Base-by-base conservation (phyloP, 805 yeast genomes). In the Kluyveromyces lactis region DNA sequence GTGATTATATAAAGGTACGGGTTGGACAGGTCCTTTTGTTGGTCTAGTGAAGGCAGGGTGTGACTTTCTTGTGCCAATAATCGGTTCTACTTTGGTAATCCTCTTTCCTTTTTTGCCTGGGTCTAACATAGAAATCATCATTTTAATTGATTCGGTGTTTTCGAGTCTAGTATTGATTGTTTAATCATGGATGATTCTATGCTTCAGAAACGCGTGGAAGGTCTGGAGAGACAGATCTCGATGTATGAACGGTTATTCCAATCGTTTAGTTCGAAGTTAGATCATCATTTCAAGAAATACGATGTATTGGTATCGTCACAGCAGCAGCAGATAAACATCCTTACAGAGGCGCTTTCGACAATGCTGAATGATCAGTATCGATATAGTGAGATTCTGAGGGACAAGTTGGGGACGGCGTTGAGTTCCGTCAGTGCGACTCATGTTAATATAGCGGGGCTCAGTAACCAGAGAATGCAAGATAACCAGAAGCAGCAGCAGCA, bases 161-260 rank as follows among this genome's bases (percentile, higher is more conserved):
- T n/a, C n/a, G n/a, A n/a, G n/a, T n/a, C n/a, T n/a, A n/a, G n/a
- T n/a, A n/a, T n/a, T n/a, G n/a, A n/a, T n/a, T n/a, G n/a, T n/a
- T n/a, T 9, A 9, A 21, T 9, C 24, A 36, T 29, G 42, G 43
- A 44, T 17, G 41, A 40, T 12, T 28, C 40, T 4, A 39, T 43
- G 27, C 29, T 47, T 30, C 43, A 38, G n/a, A 45, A 44, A 18
- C 48, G 60, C 18, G 43, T 58, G n/a, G 45, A 44, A 5, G 56
- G 52, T 28, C 31, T 57, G 43, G 63, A 58, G 35, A 45, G 56
- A 18, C 54, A 57, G 31, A 43, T 57, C 3, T 41, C 46, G 2
- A 46, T 56, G 51, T 55, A 55, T 41, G 63, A 58, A 42, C 43
- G 50, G 24, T 43, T 58, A 47, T 52, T 58, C 23, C 58, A 57